These are phyloP conservation scores for Pulicaria dysenterica DNA, from an alignment of 129 eudicot genomes.

Conservation along the genomic window DNA sequence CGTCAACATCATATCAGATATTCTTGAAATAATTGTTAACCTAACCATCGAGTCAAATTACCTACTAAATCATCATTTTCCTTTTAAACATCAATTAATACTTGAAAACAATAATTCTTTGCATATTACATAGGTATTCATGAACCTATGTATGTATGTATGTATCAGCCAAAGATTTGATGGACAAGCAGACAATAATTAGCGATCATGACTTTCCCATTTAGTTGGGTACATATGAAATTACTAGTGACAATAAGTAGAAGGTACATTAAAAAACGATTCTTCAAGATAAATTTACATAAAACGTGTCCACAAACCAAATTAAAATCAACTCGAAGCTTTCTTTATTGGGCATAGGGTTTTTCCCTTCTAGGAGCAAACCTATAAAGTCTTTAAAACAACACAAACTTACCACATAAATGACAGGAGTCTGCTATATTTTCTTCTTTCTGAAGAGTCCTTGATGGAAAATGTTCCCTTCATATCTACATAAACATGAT, in stretches of 20 bases:
- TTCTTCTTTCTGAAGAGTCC: conserved; percentile 25
- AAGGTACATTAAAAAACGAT: conserved; percentile 22
- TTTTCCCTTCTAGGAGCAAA: conserved; percentile 24
- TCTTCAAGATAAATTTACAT: conserved; percentile 9
- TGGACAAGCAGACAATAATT: too few relatives aligned
- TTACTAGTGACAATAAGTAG: background rate
- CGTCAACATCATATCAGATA: background rate
- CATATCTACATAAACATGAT: conserved; percentile 33
- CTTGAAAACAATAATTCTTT: too few relatives aligned
- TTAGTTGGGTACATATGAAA: too few relatives aligned
- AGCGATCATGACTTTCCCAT: too few relatives aligned
- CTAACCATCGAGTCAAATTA: conserved; percentile 7
- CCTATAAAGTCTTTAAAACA: conserved; percentile 16
- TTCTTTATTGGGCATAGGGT: conserved; percentile 25
- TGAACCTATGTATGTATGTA: too few relatives aligned
- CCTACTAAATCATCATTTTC: too few relatives aligned
- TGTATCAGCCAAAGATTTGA: too few relatives aligned
- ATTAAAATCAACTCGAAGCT: conserved; percentile 12
- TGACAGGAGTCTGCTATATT: conserved; percentile 14
- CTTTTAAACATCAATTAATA: too few relatives aligned
- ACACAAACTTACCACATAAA: conserved; percentile 34
- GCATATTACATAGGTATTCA: too few relatives aligned
- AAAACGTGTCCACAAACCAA: conserved; percentile 3
- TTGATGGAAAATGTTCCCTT: conserved; percentile 32
- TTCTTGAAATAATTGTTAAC: background rate